Conservation (phyloP, 2,329 filamentous ascomycete genomes). For the Tolypocladium ovalisporum region DNA sequence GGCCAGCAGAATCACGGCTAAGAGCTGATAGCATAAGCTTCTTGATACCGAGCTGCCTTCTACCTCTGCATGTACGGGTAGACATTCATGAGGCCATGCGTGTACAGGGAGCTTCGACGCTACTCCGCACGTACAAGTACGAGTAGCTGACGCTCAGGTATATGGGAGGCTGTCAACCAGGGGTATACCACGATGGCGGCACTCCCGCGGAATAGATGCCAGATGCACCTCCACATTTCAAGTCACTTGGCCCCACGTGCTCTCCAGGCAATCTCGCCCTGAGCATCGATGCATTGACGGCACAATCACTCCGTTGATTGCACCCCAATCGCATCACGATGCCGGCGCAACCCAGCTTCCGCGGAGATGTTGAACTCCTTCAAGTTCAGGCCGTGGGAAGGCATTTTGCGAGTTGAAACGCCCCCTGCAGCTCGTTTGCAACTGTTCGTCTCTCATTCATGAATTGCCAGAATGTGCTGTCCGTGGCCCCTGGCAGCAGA, state of each 20-base stretch:
- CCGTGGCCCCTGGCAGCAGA: background rate
- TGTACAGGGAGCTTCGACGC: background rate
- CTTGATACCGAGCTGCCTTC: background rate
- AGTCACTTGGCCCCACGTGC: background rate
- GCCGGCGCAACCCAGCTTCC: background rate
- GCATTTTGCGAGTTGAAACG: background rate
- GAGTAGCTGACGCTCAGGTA: background rate
- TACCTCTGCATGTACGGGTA: background rate
- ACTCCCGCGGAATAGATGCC: background rate
- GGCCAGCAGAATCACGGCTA: background rate
- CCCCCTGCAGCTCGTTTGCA: background rate
- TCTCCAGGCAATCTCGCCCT: background rate
- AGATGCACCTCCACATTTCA: background rate
- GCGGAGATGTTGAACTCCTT: background rate
- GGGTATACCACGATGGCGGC: background rate
- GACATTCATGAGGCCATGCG: too few species aligned
- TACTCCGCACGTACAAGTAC: background rate
- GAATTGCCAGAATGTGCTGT: background rate
- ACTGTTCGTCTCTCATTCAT: background rate
- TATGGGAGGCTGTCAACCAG: background rate
- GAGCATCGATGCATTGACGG: background rate
- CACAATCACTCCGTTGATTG: background rate
- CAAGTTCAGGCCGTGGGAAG: background rate
- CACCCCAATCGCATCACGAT: background rate
- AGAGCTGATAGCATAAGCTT: background rate